Percentiles rank a stretch among this genome's conserved stretches.
These are phyloP conservation scores for Letharia lupina DNA, from an alignment of 495 filamentous ascomycete species.

Conservation along the genomic window DNA sequence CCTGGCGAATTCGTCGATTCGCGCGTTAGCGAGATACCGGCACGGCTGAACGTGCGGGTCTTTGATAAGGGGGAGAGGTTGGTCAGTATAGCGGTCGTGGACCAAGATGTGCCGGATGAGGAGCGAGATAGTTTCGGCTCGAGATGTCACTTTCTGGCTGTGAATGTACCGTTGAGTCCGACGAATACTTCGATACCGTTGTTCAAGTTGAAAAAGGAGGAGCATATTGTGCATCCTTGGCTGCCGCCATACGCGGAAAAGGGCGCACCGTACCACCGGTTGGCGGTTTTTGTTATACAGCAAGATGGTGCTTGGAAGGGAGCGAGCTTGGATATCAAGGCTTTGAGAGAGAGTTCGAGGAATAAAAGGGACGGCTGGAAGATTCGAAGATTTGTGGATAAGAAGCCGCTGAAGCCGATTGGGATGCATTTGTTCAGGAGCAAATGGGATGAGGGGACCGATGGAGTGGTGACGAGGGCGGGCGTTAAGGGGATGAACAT, in stretches of 20 bases:
- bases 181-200: conserved; percentile 45
- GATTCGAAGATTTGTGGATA: conserved; percentile 58
- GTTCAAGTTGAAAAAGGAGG: conserved; percentile 41
- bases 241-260: conserved; percentile 78
- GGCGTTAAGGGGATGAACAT: conserved; percentile 67
- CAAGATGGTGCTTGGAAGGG: conserved; percentile 47
- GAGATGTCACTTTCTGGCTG: conserved; percentile 77
- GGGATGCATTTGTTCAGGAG: conserved; percentile 82
- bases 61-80: conserved; percentile 76
- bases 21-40: conserved; percentile 54
- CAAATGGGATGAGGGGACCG: conserved; percentile 80
- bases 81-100: conserved; percentile 75
- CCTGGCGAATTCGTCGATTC: conserved; percentile 76
- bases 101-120: conserved; percentile 80
- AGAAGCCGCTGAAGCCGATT: conserved; percentile 59
- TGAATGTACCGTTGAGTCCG: conserved; percentile 54
- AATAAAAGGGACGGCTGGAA: conserved; percentile 56
- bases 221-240: conserved; percentile 69
- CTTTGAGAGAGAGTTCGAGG: conserved; percentile 44
- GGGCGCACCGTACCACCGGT: conserved; percentile 83
- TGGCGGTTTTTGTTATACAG: conserved; percentile 73
- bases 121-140: conserved; percentile 69
- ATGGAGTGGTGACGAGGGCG: conserved; percentile 73
- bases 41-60: conserved; percentile 71
- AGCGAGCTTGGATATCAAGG: conserved; percentile 48